Base-by-base conservation (phyloP, 1,284 basidiomycete species). In the Golubevia sp. region DNA sequence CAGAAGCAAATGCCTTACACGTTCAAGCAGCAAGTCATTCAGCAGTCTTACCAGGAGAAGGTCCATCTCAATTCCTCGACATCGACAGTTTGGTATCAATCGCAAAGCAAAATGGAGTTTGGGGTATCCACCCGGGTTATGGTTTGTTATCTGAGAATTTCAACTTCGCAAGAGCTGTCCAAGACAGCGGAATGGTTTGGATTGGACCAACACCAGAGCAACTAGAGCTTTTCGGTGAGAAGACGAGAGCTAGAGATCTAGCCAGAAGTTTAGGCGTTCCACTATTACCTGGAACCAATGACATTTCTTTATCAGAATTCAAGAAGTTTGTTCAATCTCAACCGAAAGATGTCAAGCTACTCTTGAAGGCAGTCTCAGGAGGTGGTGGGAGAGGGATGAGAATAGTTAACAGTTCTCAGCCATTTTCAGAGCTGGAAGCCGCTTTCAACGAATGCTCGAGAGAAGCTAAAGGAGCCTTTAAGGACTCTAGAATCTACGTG, bases 341-440 rank as follows among this genome's bases (percentile, higher is more conserved):
- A 0, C 11, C 25, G 1, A 13, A 26, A 0, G 61, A 63, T 1
- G 21, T 7, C 1, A 64, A 62, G 27, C 30, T 70, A 27, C 63
- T 73, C 3, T 55, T 73, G 55, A 73, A 73, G 58, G 71, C 71
- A 3, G 66, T 67, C 11, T 62, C 67, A 24, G 68, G 71, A 20
- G 71, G 68, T 20, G 71, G 71, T 7, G 71, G 68, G 15, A 55
- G 66, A 2, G 71, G 68, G 5, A 73, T 73, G 23, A 63, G 68
- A 1, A 55, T 70, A 24, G 44, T 73, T 1, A 18, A 57, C 21
- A 23, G 66, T 55, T 52, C 50, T 0, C 49, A 7, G 2, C 24
- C 24, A 15, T n/a, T 25, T 53, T 30, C 24, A 11, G 51, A 25
- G n/a, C 18, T 30, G 51, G n/a, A 30, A 11, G 54, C 63, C 1